These are phyloP conservation scores for Alternaria sp. DNA, from an alignment of 2,329 filamentous ascomycete species.

Conservation along the genomic window DNA sequence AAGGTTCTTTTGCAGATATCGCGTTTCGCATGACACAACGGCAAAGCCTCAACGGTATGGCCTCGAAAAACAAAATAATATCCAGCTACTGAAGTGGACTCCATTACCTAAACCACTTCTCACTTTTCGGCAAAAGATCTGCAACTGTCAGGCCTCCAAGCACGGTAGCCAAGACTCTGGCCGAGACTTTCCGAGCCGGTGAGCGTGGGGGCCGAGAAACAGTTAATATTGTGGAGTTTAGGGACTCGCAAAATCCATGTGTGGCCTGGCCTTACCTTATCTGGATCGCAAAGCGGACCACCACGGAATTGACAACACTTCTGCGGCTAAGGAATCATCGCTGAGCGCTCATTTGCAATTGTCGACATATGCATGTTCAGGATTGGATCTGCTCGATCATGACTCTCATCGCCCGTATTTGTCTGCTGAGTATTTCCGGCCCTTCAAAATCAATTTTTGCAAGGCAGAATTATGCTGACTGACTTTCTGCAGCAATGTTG, in stretches of 20 bases:
- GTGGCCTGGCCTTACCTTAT: neutral
- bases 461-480: neutral
- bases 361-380: neutral
- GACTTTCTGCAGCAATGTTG: neutral
- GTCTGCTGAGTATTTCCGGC: neutral
- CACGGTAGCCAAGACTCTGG: slow-evolving; percentile 4
- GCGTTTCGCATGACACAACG: neutral
- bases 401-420: neutral
- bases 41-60: neutral
- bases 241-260: neutral
- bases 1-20: neutral
- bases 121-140: neutral
- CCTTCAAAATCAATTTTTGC: neutral
- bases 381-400: neutral
- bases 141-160: neutral
- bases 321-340: neutral
- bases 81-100: neutral
- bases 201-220: neutral
- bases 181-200: slow-evolving; percentile 5
- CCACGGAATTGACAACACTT: neutral
- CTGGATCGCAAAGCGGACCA: neutral
- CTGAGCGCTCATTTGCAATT: neutral
- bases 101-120: neutral
- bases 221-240: neutral
- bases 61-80: neutral